phyloP scores from a whole-genome alignment of 148 eudicot species.

The Rhododendron ferrugineum region DNA sequence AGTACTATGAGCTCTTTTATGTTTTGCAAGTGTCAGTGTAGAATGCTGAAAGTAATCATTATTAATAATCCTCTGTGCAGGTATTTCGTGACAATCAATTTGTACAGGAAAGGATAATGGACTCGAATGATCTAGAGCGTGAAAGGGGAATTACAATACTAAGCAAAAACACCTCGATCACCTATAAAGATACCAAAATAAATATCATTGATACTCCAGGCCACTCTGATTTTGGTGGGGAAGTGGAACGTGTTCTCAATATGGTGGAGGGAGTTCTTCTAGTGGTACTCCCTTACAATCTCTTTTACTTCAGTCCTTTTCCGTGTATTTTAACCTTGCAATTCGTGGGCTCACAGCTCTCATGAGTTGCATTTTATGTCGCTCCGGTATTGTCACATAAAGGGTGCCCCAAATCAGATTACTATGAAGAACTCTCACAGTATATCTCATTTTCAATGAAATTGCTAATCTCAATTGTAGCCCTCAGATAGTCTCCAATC shows the following conservation, averaged over 20 bases:
- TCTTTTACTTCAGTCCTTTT: conserved; percentile 6
- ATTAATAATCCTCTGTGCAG: conserved; percentile 34
- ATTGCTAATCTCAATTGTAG: background rate
- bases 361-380: background rate
- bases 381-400: background rate
- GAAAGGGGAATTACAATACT: conserved; percentile 98
- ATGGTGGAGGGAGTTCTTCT: conserved; percentile 98
- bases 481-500: background rate
- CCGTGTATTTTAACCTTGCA: background rate
- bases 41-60: background rate
- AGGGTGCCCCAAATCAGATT: background rate
- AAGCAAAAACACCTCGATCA: conserved; percentile 92
- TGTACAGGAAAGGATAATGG: conserved; percentile 95
- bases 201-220: conserved; percentile 99
- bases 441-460: background rate
- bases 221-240: conserved; percentile 99
- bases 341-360: background rate
- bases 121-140: conserved; percentile 96
- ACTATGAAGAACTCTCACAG: background rate
- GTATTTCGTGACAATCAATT: conserved; percentile 97
- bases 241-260: conserved; percentile 95
- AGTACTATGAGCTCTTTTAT: background rate
- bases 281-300: conserved; percentile 48
- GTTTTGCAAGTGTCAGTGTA: conserved; percentile 3
- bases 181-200: conserved; percentile 80